Evolutionary conservation across 257 asterid genomes (phyloP).

Genomic region (Nicotiana paniculata): DNA sequence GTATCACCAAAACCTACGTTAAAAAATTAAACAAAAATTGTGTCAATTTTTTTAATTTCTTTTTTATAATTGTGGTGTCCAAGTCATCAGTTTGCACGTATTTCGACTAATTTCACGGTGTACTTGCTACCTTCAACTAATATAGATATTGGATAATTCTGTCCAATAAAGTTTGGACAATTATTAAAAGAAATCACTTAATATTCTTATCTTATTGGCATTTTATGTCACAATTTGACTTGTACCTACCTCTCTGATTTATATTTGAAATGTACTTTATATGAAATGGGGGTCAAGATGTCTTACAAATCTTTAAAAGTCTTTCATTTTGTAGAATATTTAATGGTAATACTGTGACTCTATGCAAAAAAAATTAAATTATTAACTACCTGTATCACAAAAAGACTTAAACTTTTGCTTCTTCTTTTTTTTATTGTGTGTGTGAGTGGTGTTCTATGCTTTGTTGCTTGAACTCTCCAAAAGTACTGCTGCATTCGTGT

Average conservation of each 20-base stretch:
- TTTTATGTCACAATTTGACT: not conserved
- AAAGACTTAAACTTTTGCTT: not conserved
- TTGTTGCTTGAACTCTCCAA: too few relatives aligned
- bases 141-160: too few relatives aligned
- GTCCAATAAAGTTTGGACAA: too few relatives aligned
- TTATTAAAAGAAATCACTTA: too few relatives aligned
- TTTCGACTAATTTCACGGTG: too few relatives aligned
- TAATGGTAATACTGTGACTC: not conserved
- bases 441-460: not conserved
- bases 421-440: not conserved
- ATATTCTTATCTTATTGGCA: too few relatives aligned
- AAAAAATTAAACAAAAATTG: not conserved
- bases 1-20: constrained; percentile 40
- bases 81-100: too few relatives aligned
- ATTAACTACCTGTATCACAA: not conserved
- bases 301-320: not conserved
- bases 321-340: not conserved
- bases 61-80: too few relatives aligned
- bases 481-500: too few relatives aligned
- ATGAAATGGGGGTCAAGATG: not conserved
- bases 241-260: not conserved
- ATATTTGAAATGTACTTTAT: not conserved
- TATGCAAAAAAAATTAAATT: not conserved
- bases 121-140: too few relatives aligned
- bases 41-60: too few relatives aligned